A percentile compares a stretch with the other conserved stretches of the same genome.
These are phyloP conservation scores for Casaregolazyma suthepensis DNA, from an alignment of 1,139 yeast species.

Conservation along the genomic window DNA sequence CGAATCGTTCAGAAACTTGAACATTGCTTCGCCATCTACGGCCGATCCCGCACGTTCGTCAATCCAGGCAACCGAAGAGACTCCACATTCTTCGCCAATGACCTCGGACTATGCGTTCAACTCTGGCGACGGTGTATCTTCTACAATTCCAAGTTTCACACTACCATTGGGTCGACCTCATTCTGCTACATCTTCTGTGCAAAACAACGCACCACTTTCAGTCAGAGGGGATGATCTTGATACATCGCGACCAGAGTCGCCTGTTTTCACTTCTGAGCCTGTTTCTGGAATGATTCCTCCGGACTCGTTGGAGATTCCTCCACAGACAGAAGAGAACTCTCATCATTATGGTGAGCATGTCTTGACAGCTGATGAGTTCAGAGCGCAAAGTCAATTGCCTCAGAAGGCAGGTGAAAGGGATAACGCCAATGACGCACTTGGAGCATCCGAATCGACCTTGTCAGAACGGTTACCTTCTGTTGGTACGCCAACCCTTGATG, in stretches of 20 bases:
- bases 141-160: constrained; percentile 37
- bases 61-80: constrained; percentile 39
- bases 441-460: neutral
- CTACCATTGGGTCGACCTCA: constrained; percentile 61
- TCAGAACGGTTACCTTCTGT: neutral
- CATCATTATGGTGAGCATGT: constrained; percentile 9
- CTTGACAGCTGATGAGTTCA: constrained; percentile 8
- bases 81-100: constrained; percentile 54
- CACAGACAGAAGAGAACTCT: constrained; percentile 1
- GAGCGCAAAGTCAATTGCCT: constrained; percentile 1
- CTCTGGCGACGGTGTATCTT: constrained; percentile 37
- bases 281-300: constrained; percentile 31
- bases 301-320: constrained; percentile 17
- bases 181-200: constrained; percentile 84
- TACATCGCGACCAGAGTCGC: constrained; percentile 53
- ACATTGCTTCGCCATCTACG: constrained; percentile 27
- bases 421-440: neutral
- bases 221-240: constrained; percentile 69
- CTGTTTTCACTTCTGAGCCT: constrained; percentile 28
- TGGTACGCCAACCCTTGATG: constrained; percentile 8
- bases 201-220: constrained; percentile 84
- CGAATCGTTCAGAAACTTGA: constrained; percentile 26
- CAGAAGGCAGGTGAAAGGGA: neutral
- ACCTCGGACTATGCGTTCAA: constrained; percentile 38
- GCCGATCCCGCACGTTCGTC: constrained; percentile 34